Percentiles rank a stretch among this genome's conserved stretches.
phyloP scores from a whole-genome alignment of 2,329 filamentous ascomycete genomes.

The Phoma herbarum region DNA sequence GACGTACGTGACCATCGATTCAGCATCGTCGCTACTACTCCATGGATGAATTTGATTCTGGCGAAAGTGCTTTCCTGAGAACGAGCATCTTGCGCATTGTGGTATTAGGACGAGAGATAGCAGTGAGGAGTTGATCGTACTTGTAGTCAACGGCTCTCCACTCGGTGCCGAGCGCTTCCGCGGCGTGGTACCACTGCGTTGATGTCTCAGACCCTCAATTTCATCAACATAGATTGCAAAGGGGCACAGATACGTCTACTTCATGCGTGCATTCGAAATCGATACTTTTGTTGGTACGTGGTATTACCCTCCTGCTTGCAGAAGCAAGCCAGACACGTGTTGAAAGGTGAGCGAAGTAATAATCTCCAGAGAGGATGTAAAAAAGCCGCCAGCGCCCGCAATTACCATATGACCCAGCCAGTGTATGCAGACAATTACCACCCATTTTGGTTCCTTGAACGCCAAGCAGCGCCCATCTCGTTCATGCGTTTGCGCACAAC shows the following conservation, averaged over 20 bases:
- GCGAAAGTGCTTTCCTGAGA: not conserved
- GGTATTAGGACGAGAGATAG: not conserved
- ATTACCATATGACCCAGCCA: not conserved
- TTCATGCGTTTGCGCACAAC: not conserved
- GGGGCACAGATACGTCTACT: not conserved
- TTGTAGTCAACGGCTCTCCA: constrained; percentile 20
- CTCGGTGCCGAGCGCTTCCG: constrained; percentile 9
- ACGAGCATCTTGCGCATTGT: not conserved
- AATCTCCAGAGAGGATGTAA: not conserved
- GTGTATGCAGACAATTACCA: not conserved
- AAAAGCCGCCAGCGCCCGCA: constrained; percentile 3
- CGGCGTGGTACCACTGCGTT: not conserved
- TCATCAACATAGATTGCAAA: not conserved
- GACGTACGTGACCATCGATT: not conserved
- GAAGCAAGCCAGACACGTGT: not conserved
- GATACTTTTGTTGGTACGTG: constrained; percentile 3
- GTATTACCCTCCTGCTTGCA: constrained; percentile 3
- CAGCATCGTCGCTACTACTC: too few relatives aligned
- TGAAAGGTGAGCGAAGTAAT: not conserved
- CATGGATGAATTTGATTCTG: too few relatives aligned
- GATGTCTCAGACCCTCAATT: not conserved
- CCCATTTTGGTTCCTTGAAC: constrained; percentile 9
- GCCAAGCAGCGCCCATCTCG: not conserved
- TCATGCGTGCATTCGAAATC: not conserved
- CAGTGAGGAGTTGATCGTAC: not conserved